A percentile compares a stretch with the other conserved stretches of the same genome.
These are phyloP conservation scores for Boletus smithii DNA, from an alignment of 1,284 basidiomycete species.

Conservation along the genomic window DNA sequence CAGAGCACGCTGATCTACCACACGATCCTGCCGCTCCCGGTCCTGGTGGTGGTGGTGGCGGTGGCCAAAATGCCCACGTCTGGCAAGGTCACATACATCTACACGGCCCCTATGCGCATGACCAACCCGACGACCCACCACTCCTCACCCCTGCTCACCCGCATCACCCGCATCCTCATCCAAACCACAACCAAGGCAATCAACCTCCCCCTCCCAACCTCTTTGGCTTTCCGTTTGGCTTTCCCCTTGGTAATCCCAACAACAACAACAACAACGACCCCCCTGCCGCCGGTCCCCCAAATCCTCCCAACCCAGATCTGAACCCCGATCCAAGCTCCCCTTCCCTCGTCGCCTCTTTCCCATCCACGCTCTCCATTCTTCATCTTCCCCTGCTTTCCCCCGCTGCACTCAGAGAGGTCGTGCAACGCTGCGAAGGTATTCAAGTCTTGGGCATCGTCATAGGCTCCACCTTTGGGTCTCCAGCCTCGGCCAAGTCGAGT, in stretches of 20 bases:
- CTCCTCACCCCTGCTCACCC: constrained; percentile 15
- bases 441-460: constrained; percentile 21
- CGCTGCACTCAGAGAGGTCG: constrained; percentile 20
- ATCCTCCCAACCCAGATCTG: neutral
- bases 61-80: no score
- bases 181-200: no score
- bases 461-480: constrained; percentile 13
- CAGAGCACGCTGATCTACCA: constrained; percentile 4
- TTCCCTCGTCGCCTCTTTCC: constrained; percentile 14
- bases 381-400: constrained; percentile 27
- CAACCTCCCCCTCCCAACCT: no score
- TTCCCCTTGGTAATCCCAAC: constrained; percentile 12
- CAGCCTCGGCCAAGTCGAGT: neutral
- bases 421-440: constrained; percentile 20
- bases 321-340: constrained; percentile 3
- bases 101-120: neutral
- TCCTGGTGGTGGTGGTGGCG: neutral
- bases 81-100: no score
- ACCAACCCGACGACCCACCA: constrained; percentile 13
- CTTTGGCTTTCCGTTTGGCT: neutral
- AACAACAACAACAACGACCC: neutral
- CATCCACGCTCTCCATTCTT: constrained; percentile 19
- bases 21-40: neutral
- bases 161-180: constrained; percentile 3
- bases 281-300: no score